Evolutionary conservation across 805 yeast genomes (phyloP), one percentile per base, ranked within the genome.

Genomic region (Scheffersomyces amazonensis): DNA sequence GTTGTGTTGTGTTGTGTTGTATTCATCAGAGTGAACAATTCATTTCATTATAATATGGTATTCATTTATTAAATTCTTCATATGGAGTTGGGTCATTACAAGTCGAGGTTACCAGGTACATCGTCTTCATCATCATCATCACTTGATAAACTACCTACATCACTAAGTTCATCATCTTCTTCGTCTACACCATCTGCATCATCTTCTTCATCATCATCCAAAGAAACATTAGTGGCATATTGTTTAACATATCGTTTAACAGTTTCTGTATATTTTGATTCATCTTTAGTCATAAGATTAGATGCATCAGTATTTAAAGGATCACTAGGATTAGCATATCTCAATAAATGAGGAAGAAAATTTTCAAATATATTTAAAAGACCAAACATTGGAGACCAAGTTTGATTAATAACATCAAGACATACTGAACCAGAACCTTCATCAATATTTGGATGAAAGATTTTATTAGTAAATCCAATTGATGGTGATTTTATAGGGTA

Each of bases 361-460:
- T 87, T 83, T 54, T 91, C 98, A 58, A 93, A 87, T 18, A 91
- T 86, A 58, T 93, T 93, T 47, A 82, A 70, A 47, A 93, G 75
- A 39, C 93, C 97, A 69, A 89, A 91, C 88, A 91, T 86, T 2
- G 99, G 98, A 30, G 95, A 86, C 99, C 99, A 91, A 0, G 98
- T 88, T 56, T 91, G 96, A 59, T 91, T 91, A 46, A 91, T 90
- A 13, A 93, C 98, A 59, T 91, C 98, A 35, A 91, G 77, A 62
- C 99, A 91, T 5, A 91, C 96, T 0, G 95, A 81, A 0, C 99
- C 99, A 1, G 80, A 81, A 19, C 80, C 73, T 57, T 89, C 95
- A 57, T 91, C 99, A 44, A 91, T 89, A 55, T 91, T 91, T 5
- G 99, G 99, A 59, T 91, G 99, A 64, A 80, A 90, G 15, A 93